Evolutionary conservation across 1,284 basidiomycete species (phyloP), one percentile per base, ranked within the genome.

Genomic region (Sporisorium exsertum): DNA sequence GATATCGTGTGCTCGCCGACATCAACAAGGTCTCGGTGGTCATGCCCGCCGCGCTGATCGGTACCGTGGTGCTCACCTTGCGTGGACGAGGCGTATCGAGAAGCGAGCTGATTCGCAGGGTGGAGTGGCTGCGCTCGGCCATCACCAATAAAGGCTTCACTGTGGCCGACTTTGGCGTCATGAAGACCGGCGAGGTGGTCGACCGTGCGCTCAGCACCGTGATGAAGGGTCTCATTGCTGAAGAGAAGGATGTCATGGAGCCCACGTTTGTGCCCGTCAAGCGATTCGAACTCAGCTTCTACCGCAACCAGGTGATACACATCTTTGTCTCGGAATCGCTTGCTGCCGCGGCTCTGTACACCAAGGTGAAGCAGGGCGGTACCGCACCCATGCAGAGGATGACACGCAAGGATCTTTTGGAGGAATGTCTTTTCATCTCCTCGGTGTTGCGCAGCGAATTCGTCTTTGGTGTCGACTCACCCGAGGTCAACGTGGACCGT

Each of bases 41-140:
- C 58, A 86, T 86, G 86, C 86, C 86, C 13, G 83, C 85, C 0
- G 85, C 84, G 1, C 75, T 87, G 9, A 82, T 86, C 37, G 86
- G 86, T 2, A 81, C 85, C 5, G 81, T 86, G 13, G 74, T 86
- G 58, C 68, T 86, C 10, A 86, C 84, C 5, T 76, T 85, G 51
- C 84, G 86, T 45, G 86, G 86, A 5, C 68, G 83, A 51, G 85
- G 86, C 10, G 80, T 86, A n/a, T 85, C 86, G 4, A 71, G 83
- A n/a, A 68, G 64, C 12, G 84, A 86, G 54, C 78, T 86, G 56
- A 80, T 86, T 43, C 51, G 78, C 10, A 76, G 84, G 10, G 86
- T 86, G 18, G 72, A 81, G 1, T 84, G 82, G 81, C 68, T 86
- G 15, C 75, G 81, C 10, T 33, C 56, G 13, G 73, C 75, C 32